Evolutionary conservation across 2,329 filamentous ascomycete genomes (phyloP).

Genomic region (Grosmannia clavigera): DNA sequence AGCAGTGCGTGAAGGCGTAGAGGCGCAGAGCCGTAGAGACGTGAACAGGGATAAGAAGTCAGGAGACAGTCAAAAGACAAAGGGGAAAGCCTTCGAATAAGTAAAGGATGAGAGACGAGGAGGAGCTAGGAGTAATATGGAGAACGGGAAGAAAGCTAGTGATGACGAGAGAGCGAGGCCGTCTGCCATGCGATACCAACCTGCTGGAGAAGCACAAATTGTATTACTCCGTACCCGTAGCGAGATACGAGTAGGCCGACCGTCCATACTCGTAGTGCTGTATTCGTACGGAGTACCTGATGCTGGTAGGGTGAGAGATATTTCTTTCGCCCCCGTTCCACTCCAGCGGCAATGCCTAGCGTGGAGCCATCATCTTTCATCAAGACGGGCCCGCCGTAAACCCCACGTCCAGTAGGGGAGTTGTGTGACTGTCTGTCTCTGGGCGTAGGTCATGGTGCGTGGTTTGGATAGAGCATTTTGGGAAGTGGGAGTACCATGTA

Average conservation of each 20-base stretch:
- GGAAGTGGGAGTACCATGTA: no score
- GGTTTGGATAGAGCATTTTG: no score
- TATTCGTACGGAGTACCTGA: background rate
- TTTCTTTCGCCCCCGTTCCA: slow-evolving; percentile 7
- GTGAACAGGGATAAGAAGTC: background rate
- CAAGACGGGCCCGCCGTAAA: background rate
- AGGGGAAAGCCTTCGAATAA: background rate
- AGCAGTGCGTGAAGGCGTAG: no score
- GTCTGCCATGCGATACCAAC: background rate
- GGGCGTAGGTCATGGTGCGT: no score
- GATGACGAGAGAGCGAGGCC: background rate
- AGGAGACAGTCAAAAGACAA: background rate
- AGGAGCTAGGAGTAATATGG: background rate
- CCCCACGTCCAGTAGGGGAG: background rate
- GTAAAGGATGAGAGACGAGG: background rate
- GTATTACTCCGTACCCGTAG: no score
- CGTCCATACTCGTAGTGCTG: background rate
- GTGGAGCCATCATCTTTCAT: background rate
- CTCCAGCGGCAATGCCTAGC: slow-evolving; percentile 10
- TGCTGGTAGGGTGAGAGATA: background rate
- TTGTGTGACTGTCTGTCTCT: no score
- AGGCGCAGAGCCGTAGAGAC: no score
- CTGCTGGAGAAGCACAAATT: background rate
- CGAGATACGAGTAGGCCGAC: background rate
- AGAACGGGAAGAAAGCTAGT: background rate